A percentile compares a stretch with the other conserved stretches of the same genome.
phyloP scores from a whole-genome alignment of 1,284 basidiomycete genomes.

The Takashimella tepidaria region DNA sequence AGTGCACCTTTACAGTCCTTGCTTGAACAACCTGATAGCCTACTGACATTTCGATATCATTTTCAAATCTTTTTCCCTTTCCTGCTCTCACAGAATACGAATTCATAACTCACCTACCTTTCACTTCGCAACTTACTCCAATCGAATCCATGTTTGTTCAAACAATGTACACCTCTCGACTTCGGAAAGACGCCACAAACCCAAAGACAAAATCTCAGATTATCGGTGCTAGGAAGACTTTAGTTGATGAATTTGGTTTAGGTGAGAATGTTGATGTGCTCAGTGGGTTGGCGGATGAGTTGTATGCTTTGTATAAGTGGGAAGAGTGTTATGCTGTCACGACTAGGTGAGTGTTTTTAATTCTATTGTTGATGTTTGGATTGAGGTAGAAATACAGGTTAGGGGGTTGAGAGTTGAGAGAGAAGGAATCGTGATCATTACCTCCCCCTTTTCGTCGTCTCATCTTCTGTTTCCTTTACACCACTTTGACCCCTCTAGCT shows the following conservation, averaged over 20 bases:
- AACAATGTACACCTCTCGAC: conserved; percentile 82
- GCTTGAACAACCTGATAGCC: too few species aligned
- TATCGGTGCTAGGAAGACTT: conserved; percentile 52
- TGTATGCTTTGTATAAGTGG: conserved; percentile 84
- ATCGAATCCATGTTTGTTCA: conserved; percentile 86
- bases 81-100: conserved; percentile 99
- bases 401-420: neutral
- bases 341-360: conserved; percentile 59
- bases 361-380: too few species aligned
- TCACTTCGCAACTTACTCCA: conserved; percentile 65
- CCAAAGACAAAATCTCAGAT: conserved; percentile 67
- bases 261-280: conserved; percentile 88
- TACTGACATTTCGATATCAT: neutral
- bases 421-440: neutral
- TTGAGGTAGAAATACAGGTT: too few species aligned
- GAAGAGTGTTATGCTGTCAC: conserved; percentile 91
- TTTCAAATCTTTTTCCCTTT: too few species aligned
- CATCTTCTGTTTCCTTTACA: neutral
- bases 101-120: conserved; percentile 80
- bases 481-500: too few species aligned
- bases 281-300: conserved; percentile 82
- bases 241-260: conserved; percentile 73
- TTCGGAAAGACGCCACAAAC: conserved; percentile 84
- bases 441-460: neutral
- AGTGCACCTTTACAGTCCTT: neutral